Conservation (phyloP, 1,284 basidiomycete species). For the Pascua guehoae region DNA sequence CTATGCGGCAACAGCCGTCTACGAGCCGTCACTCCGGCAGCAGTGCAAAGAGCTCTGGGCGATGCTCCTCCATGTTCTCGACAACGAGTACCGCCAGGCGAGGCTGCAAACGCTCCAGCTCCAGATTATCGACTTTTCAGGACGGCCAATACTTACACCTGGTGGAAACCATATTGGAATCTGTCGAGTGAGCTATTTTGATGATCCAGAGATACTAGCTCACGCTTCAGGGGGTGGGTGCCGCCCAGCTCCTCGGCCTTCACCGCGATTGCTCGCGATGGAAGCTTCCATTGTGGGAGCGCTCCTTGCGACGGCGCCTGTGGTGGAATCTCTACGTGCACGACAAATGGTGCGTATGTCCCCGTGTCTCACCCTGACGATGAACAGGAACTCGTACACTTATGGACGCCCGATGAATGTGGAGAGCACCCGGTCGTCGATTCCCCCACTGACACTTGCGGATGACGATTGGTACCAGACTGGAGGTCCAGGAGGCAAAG, state of each 20-base stretch:
- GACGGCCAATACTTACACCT: constrained; percentile 21
- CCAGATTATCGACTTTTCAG: constrained; percentile 22
- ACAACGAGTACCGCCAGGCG: constrained; percentile 21
- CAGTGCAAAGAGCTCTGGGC: constrained; percentile 17
- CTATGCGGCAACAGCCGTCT: constrained; percentile 20
- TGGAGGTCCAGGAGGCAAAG: neutral
- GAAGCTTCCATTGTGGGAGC: constrained; percentile 27
- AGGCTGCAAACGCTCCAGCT: constrained; percentile 26
- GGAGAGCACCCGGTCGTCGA: constrained; percentile 3
- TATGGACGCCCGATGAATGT: constrained; percentile 20
- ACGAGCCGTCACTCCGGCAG: constrained; percentile 11
- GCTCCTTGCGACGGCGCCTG: constrained; percentile 19
- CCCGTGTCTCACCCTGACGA: neutral
- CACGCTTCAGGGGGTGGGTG: constrained; percentile 13
- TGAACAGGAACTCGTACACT: constrained; percentile 17
- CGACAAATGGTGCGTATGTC: constrained; percentile 23
- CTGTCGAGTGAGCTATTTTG: constrained; percentile 14
- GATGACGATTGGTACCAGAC: constrained; percentile 8
- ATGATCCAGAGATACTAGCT: no score
- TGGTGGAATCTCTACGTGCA: constrained; percentile 27
- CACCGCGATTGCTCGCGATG: constrained; percentile 26
- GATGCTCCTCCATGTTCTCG: constrained; percentile 21
- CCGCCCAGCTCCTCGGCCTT: constrained; percentile 23
- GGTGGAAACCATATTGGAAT: constrained; percentile 24
- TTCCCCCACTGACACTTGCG: constrained; percentile 14